Base-by-base conservation (phyloP, 225 moss, liverwort and hornwort genomes). In the Bryoerythrophyllum caledonicum region DNA sequence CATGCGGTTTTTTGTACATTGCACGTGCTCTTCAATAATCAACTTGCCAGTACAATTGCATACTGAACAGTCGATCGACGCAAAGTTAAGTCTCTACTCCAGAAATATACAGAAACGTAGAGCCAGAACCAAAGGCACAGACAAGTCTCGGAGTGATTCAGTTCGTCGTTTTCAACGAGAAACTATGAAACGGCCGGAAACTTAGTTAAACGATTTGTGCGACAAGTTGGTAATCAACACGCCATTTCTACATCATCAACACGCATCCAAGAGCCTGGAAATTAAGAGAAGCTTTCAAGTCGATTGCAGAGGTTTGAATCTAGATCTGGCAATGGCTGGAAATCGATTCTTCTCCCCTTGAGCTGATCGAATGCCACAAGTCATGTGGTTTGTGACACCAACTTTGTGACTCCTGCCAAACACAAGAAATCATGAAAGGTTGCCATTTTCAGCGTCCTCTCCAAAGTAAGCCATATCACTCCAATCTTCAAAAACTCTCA, bases 361-460 rank as follows among this genome's bases (percentile, higher is more conserved):
- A 44, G 7, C 44, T 53, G 44, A 32, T 54, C 20, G 8, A 12
- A 34, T 21, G 60, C 25, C 53, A 43, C 53, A 24, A 66, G 41
- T 40, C 32, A n/a, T 38, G 73, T 20, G 63, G 5, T 1, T 17
- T 26, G 30, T 6, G 17, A 65, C 20, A 58, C 60, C 52, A 35
- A 65, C 20, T 46, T 11, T 12, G 38, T 1, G 26, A 53, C 27
- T 72, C 67, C 82, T 78, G 74, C 60, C 59, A 43, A 53, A 32
- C 24, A 40, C 9, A 26, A 74, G 11, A 6, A 58, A 24, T n/a
- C n/a, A n/a, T 2, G 28, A 20, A 25, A 40, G 10, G 15, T 21
- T 8, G 27, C 11, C n/a, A n/a, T n/a, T n/a, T 48, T 0, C 32
- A 5, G 57, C 7, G 24, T 28, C 28, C 72, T 59, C 23, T 65